Conservation (phyloP, 1,284 basidiomycete species). For the Pseudozyma sp. region DNA sequence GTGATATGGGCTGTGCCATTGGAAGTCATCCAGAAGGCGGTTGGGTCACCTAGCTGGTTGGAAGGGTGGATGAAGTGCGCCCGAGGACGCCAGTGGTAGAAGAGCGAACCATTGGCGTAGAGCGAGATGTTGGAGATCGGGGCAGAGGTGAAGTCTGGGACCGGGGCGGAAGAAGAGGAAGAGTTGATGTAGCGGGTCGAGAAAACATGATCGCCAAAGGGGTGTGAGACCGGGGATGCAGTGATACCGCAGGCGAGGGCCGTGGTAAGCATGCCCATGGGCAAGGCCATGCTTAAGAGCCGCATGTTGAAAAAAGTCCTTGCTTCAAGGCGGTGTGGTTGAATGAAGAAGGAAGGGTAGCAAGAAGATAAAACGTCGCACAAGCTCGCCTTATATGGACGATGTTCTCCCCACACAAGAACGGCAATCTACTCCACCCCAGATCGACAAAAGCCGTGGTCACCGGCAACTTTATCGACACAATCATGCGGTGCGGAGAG, state of each 20-base stretch:
- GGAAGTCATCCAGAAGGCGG: constrained; percentile 31
- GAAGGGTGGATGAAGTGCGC: constrained; percentile 46
- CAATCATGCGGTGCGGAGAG: too few relatives aligned
- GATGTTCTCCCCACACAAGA: too few relatives aligned
- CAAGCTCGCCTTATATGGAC: too few relatives aligned
- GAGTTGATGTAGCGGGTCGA: background rate
- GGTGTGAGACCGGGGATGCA: background rate
- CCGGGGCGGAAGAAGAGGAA: constrained; percentile 1
- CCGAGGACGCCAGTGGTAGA: constrained; percentile 39
- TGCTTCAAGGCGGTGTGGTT: background rate
- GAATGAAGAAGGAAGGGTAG: too few relatives aligned
- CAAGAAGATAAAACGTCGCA: too few relatives aligned
- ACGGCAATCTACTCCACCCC: too few relatives aligned
- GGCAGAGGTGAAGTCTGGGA: constrained; percentile 28
- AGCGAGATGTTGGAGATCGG: constrained; percentile 32
- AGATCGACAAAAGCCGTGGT: too few relatives aligned
- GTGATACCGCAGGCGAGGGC: background rate
- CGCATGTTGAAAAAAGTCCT: constrained; percentile 6
- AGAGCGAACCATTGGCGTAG: constrained; percentile 33
- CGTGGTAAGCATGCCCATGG: constrained; percentile 7
- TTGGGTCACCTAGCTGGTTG: constrained; percentile 41
- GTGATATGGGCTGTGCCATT: constrained; percentile 26
- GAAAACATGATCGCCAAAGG: background rate
- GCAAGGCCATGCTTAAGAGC: background rate
- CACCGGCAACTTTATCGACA: too few relatives aligned